Base-by-base conservation (phyloP, 148 eudicot genomes). In the Pouteria glomerata region DNA sequence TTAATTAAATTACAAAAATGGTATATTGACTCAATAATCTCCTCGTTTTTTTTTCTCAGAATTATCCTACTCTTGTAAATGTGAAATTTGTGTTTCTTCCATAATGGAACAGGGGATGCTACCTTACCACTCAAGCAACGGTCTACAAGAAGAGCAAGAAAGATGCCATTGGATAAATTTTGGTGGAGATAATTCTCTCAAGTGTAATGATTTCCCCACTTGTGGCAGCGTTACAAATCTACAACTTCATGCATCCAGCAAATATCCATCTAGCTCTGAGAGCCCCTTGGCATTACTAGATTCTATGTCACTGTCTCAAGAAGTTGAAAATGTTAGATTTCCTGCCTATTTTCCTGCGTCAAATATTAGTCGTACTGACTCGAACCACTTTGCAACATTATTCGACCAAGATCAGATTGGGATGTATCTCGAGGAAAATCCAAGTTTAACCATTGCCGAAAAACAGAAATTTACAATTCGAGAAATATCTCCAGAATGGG, bases 401-500 rank as follows among this genome's bases (percentile, higher is more conserved):
- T 78, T 81, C 74, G 87, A 86, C 60, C 87, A 81, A 76, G 82
- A 68, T 71, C 76, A 58, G 8, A 67, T 63, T 78, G 84, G 73
- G 70, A 74, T 79, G 74, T 72, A 81, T 65, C 76, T 79, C 76
- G 86, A 60, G 74, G 74, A 77, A 70, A 79, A 74, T 72, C 69
- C 82, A 79, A 82, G 85, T 70, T 75, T 86, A 81, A 88, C 84
- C 55, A 72, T 83, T 74, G 72, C 93, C 30, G 79, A 82, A 63
- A 79, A 76, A 23, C 93, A 92, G 78, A 90, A 78, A 79, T 92
- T 92, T 69, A 83, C 85, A 4, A 92, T 92, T 66, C 85, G 73
- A 30, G 91, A 86, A 70, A 76, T 92, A 74, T 86, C 87, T 51
- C 98, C 98, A 31, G 87, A 86, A 56, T 92, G 93, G 96, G 87